Evolutionary conservation across 2,329 filamentous ascomycete species (phyloP).

Genomic region (Cryphonectria nitschkei): DNA sequence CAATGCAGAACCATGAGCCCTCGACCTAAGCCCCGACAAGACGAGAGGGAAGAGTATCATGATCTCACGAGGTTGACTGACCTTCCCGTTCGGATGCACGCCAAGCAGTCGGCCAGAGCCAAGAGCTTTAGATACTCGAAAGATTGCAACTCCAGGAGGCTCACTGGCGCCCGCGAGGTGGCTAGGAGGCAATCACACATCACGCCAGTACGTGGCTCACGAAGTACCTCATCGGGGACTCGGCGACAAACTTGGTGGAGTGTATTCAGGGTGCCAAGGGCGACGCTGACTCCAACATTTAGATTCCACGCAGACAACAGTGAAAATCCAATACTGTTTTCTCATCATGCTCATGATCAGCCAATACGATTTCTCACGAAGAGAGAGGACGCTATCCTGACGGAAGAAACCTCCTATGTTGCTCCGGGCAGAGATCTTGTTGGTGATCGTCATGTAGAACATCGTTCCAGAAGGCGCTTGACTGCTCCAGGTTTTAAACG

Average conservation of each 20-base stretch:
- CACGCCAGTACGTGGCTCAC: not conserved
- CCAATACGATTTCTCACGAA: not conserved
- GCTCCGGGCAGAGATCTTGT: not conserved
- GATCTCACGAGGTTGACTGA: not conserved
- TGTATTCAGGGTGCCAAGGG: not conserved
- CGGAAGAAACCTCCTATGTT: not conserved
- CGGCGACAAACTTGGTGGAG: not conserved
- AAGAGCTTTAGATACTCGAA: not conserved
- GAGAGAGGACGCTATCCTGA: not conserved
- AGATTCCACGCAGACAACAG: not conserved
- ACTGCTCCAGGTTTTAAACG: not conserved
- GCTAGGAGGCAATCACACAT: not conserved
- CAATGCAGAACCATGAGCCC: not conserved
- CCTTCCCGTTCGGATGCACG: constrained; percentile 8
- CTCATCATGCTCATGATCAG: not conserved
- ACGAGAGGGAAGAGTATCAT: not conserved
- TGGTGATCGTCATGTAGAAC: not conserved
- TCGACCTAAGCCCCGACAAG: not conserved
- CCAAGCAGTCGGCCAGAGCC: not conserved
- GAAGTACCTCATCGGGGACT: not conserved
- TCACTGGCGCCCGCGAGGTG: not conserved
- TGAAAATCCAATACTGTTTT: not conserved
- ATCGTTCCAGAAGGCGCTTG: not conserved
- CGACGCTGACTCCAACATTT: not conserved
- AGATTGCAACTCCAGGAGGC: not conserved